Evolutionary conservation across 371 early-diverging fungal genomes (phyloP), one percentile per base, ranked within the genome.

Genomic region (Umbelopsis sp.): DNA sequence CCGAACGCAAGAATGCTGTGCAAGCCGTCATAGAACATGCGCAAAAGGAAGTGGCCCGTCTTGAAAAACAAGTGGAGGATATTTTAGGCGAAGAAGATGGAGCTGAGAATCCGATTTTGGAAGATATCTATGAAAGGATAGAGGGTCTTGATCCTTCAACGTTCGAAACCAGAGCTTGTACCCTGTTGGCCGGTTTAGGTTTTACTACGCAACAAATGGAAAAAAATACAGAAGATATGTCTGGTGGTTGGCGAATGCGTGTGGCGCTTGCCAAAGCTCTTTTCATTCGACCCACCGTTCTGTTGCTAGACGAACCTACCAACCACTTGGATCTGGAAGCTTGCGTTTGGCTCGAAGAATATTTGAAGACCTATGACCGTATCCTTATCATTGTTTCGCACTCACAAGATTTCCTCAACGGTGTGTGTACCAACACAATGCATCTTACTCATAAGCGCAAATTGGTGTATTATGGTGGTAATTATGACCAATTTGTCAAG

Each of bases 231-330:
- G 93, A 91, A 85, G 96, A 96, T 72, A 90, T 99, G 84, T 98
- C 98, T 78, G 99, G 99, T 90, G 99, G 99, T 74, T 99, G 99
- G 99, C 91, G 98, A 72, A 98, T 98, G 98, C 90, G 99, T 74
- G 98, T 98, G 41, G 93, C 98, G 6, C 86, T 99, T 41, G 99
- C 99, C 63, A 92, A 95, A 77, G 99, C 99, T 45, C 86, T 99
- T 76, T 98, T 97, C 84, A 91, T 94, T 73, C 89, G 91, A 76
- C 99, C 99, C 16, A 99, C 99, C 5, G 83, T 99, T 16, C 81
- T 99, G 74, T 84, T 99, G 68, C 85, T 99, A 70, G 99, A 99
- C 86, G 97, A 99, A 77, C 50, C 50, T 45, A 48, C 97, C 45
- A 99, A 99, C 86, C 97, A 97, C 77, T 88, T 98, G 85, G 99